phyloP scores from a whole-genome alignment of 352 stramenopile species.

The Pythium oligandrum region DNA sequence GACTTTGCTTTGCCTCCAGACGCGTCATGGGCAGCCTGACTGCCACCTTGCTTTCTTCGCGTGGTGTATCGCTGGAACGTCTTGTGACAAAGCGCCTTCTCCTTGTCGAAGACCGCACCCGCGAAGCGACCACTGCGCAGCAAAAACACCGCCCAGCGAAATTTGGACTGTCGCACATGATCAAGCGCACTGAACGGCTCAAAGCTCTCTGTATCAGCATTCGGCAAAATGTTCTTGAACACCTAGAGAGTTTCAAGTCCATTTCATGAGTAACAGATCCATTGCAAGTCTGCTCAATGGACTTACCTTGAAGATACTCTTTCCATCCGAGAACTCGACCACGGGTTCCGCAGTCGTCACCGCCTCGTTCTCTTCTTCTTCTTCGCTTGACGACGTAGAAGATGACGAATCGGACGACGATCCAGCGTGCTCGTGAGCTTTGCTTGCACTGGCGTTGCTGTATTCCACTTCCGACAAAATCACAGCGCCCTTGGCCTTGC shows the following conservation, averaged over 20 bases:
- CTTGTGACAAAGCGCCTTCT: constrained; percentile 89
- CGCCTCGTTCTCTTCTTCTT: constrained; percentile 26
- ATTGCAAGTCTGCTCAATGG: no score
- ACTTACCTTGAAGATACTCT: constrained; percentile 67
- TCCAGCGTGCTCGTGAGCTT: constrained; percentile 21
- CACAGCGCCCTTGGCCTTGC: constrained; percentile 45
- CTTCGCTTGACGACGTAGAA: constrained; percentile 26
- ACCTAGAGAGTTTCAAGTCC: constrained; percentile 14
- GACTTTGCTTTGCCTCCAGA: constrained; percentile 87
- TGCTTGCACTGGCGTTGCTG: constrained; percentile 14
- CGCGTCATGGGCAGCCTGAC: constrained; percentile 86
- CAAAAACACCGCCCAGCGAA: constrained; percentile 85
- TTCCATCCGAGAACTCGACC: constrained; percentile 72
- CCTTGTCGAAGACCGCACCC: constrained; percentile 84
- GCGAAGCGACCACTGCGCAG: constrained; percentile 91
- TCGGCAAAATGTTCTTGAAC: constrained; percentile 66
- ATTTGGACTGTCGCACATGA: constrained; percentile 44
- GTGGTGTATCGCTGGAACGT: constrained; percentile 93
- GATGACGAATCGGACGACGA: constrained; percentile 35
- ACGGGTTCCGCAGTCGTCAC: constrained; percentile 62
- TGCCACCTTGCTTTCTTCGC: constrained; percentile 90
- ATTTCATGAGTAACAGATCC: no score
- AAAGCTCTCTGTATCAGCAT: constrained; percentile 44
- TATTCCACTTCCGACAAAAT: constrained; percentile 40
- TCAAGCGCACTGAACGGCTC: constrained; percentile 52